phyloP scores from a whole-genome alignment of 2,329 filamentous ascomycete species.

The Colletotrichum sp. region DNA sequence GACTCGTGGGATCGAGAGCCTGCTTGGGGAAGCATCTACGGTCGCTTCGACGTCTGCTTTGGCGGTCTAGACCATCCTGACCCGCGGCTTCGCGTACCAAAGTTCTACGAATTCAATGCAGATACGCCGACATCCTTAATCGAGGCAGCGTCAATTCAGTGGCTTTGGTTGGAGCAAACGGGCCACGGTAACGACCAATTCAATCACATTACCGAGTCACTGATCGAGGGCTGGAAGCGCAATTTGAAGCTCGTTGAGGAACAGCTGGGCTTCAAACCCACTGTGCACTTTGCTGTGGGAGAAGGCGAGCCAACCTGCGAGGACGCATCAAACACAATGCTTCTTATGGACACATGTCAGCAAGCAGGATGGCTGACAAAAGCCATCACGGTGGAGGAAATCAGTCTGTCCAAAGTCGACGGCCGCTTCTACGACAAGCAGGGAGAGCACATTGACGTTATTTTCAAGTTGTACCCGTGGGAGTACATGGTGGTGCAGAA shows the following conservation, averaged over 20 bases:
- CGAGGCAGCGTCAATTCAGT: not conserved
- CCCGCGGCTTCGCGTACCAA: not conserved
- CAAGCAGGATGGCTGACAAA: not conserved
- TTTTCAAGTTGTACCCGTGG: constrained; percentile 8
- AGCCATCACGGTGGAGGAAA: not conserved
- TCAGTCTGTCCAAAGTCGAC: not conserved
- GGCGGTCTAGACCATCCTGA: not conserved
- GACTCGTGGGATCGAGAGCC: not conserved
- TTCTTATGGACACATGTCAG: not conserved
- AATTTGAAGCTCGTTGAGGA: not conserved
- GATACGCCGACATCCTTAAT: not conserved
- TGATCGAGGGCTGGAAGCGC: not conserved
- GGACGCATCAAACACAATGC: not conserved
- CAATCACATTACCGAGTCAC: not conserved
- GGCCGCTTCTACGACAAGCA: not conserved
- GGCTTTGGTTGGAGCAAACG: not conserved
- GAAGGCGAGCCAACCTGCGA: not conserved
- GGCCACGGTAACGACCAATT: not conserved
- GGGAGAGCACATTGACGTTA: not conserved
- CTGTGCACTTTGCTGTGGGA: not conserved
- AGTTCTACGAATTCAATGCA: constrained; percentile 4
- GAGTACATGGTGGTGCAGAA: not conserved
- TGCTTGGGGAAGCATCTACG: constrained; percentile 6
- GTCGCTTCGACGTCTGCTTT: constrained; percentile 1
- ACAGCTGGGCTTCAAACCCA: not conserved